Evolutionary conservation across 1,284 basidiomycete genomes (phyloP).

Genomic region (Apiotrichum veenhuisii): DNA sequence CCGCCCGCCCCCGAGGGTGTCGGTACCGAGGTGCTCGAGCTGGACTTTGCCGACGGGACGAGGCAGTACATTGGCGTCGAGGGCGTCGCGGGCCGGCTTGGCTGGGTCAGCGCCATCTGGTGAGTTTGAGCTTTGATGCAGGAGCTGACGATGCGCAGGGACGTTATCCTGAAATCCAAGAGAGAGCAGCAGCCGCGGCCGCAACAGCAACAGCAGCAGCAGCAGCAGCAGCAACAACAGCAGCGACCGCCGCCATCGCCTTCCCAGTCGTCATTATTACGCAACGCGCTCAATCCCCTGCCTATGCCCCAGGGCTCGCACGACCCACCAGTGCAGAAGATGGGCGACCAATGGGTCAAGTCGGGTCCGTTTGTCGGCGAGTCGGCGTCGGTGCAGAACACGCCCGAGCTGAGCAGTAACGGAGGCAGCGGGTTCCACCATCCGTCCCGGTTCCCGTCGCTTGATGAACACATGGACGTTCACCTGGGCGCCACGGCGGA

Average conservation of each 20-base stretch:
- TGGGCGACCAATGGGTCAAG: conserved; percentile 45
- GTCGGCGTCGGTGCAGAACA: neutral
- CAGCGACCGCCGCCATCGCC: conserved; percentile 31
- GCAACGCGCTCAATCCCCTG: conserved; percentile 4
- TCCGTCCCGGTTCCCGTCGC: neutral
- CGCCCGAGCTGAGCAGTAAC: neutral
- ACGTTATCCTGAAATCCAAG: conserved; percentile 36
- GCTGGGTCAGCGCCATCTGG: conserved; percentile 46
- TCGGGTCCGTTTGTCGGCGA: conserved; percentile 19
- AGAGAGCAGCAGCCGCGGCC: conserved; percentile 4
- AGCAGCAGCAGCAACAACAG: conserved; percentile 8
- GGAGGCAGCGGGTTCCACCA: neutral
- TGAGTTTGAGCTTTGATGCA: conserved; percentile 19
- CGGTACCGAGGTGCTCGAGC: conserved; percentile 41
- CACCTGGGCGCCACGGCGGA: neutral
- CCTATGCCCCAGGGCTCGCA: conserved; percentile 2
- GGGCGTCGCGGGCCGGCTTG: conserved; percentile 35
- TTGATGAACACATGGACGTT: neutral
- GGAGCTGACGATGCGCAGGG: conserved; percentile 19
- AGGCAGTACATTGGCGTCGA: conserved; percentile 44
- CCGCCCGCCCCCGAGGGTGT: conserved; percentile 37
- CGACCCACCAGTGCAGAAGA: conserved; percentile 32
- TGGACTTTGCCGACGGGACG: conserved; percentile 36
- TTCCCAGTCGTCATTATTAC: neutral
- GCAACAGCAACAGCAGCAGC: no score